These are phyloP conservation scores for Paracorniculantispora psalliotae DNA, from an alignment of 2,329 filamentous ascomycete genomes.

Conservation along the genomic window DNA sequence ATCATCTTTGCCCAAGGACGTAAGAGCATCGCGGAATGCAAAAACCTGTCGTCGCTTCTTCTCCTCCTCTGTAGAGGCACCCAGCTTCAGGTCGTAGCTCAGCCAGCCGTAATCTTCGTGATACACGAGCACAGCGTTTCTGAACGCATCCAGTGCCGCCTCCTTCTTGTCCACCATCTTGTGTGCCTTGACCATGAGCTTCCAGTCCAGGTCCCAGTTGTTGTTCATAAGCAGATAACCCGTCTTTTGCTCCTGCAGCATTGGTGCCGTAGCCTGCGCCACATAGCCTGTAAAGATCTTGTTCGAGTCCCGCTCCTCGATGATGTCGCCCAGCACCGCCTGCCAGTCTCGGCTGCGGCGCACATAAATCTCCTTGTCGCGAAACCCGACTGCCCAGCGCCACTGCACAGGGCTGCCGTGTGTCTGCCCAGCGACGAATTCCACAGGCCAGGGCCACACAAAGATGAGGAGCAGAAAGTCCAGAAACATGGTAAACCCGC, in stretches of 20 bases:
- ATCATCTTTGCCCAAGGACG: slow-evolving; percentile 74
- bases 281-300: slow-evolving; percentile 59
- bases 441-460: slow-evolving; percentile 67
- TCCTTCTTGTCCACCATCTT: slow-evolving; percentile 60
- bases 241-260: slow-evolving; percentile 69
- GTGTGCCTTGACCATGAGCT: slow-evolving; percentile 70
- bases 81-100: slow-evolving; percentile 53
- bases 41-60: slow-evolving; percentile 69
- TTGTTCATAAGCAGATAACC: slow-evolving; percentile 81
- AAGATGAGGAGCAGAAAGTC: slow-evolving; percentile 68
- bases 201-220: slow-evolving; percentile 85
- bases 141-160: slow-evolving; percentile 60
- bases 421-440: slow-evolving; percentile 60
- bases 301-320: slow-evolving; percentile 45
- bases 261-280: slow-evolving; percentile 62
- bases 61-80: slow-evolving; percentile 50
- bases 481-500: slow-evolving; percentile 62
- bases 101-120: slow-evolving; percentile 65
- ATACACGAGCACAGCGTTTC: slow-evolving; percentile 64
- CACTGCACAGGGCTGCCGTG: slow-evolving; percentile 63
- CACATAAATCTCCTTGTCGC: slow-evolving; percentile 75
- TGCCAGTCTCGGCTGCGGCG: slow-evolving; percentile 73
- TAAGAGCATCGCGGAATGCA: slow-evolving; percentile 71
- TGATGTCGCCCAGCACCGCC: slow-evolving; percentile 49
- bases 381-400: slow-evolving; percentile 72